Base-by-base conservation (phyloP, 768 basidiomycete genomes). In the Butyriboletus loyo region DNA sequence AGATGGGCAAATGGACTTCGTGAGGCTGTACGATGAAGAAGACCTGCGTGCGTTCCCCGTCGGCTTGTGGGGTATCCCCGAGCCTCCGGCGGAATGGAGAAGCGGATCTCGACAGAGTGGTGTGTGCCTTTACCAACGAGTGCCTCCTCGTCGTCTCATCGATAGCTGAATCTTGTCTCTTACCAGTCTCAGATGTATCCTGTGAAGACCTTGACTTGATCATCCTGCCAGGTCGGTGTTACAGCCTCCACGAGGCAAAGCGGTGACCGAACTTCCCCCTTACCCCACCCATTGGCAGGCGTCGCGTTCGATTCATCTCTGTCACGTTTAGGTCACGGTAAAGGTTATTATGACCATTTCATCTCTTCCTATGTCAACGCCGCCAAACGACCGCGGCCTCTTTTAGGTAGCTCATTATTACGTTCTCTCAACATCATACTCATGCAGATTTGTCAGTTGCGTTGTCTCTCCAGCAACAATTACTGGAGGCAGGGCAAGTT, bases 341-440 rank as follows among this genome's bases (percentile, higher is more conserved):
- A 87, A 66, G 89, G 89, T 7, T 90, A 87, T 70, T 92, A 92
- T 59, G 89, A 92, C 69, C 75, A 77, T 14, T 92, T 88, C 69
- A 73, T 92, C 32, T 69, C 81, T 3, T 66, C 75, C 1, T 89
- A 89, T 53, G 65, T 73, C 28, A 53, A 39, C 36, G 61, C 71
- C 14, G 71, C 69, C 48, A 72, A 73, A 24, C 70, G 72, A 53
- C 70, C 71, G 22, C 74, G 70, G 50, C 85, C 89, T 1, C 58
- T 84, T 28, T 75, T 90, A 48, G 82, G 89, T 89, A 57, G 53
- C 73, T 59, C 53, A 46, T 55, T 36, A 49, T 54, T 47, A 39
- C 59, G 31, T 46, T 32, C 32, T 50, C 52, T 49, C 53, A 15
- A 19, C 36, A 46, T 50, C 52, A 43, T 44, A 50, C 55, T 56